Base-by-base conservation (phyloP, 495 filamentous ascomycete genomes). In the Podospora appendiculata region DNA sequence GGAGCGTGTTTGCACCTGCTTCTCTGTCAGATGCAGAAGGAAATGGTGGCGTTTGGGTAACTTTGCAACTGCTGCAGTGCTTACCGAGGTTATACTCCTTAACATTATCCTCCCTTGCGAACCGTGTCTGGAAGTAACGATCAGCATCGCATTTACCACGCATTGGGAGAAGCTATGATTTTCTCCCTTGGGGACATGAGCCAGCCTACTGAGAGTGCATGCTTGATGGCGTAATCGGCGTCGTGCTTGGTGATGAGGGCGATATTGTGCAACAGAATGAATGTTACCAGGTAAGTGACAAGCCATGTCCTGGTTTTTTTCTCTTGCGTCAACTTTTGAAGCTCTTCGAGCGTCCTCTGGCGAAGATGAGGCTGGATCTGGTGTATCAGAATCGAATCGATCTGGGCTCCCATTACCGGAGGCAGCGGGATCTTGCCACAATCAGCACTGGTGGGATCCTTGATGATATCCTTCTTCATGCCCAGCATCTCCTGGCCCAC, bases 361-460 rank as follows among this genome's bases (percentile, higher is more conserved):
- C 77, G 74, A 42, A 80, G 68, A 32, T 71, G 74, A n/a, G 75
- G 66, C 44, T 78, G 76, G 38, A 82, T 72, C 47, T 77, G 72
- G 51, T 79, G 74, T 41, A 82, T 80, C 34, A 81, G 65, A 34
- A 83, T 69, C 52, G 75, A 69, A 48, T 82, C 79, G 18, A 83
- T 72, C 53, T 83, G 79, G 32, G 78, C 78, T 34, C 77, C 77
- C 75, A 83, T 77, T 33, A 83, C 77, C 3, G 79, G 79, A 9
- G 79, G 79, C 9, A 82, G 62, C 17, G 79, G 79, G 6, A 80
- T 74, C 47, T 76, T 76, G 38, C 72, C 71, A 25, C 67, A 62
- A 42, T 77, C 69, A 11, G 78, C 72, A 50, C 72, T 79, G 12
- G 62, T 67, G 19, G 68, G 59, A 53, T 79, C 78, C 55, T 77